Conservation (phyloP, 192 early-diverging fungal genomes). For the Hyaloraphidium curvatum region DNA sequence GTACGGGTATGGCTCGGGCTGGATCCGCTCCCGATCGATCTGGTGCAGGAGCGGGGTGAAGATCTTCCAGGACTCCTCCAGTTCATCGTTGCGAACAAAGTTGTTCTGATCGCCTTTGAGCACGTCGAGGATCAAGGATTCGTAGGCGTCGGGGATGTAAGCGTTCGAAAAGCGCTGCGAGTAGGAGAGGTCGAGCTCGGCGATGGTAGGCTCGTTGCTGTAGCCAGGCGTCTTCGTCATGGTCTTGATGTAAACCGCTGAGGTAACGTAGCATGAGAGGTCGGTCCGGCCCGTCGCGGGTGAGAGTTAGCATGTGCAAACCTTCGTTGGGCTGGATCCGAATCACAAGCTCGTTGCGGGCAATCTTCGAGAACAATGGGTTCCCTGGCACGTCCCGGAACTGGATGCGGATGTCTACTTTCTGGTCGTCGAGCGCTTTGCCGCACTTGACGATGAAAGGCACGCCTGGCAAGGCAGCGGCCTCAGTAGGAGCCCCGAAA, state of each 20-base stretch:
- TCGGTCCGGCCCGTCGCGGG: no score
- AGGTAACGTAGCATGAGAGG: no score
- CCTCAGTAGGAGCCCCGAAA: not conserved
- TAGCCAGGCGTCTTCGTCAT: not conserved
- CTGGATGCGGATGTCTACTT: constrained; percentile 89
- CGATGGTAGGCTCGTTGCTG: constrained; percentile 58
- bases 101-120: constrained; percentile 63
- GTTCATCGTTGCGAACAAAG: constrained; percentile 50
- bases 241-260: constrained; percentile 1
- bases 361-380: constrained; percentile 42
- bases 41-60: constrained; percentile 90
- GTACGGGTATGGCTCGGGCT: constrained; percentile 56
- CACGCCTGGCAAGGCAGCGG: not conserved
- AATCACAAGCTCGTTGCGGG: constrained; percentile 90
- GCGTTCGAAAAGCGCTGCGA: constrained; percentile 64
- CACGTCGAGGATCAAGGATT: constrained; percentile 78
- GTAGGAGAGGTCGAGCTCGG: constrained; percentile 90
- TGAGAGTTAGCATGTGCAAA: no score
- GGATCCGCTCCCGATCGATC: constrained; percentile 45
- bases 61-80: constrained; percentile 93
- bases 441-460: constrained; percentile 1
- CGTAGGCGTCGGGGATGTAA: constrained; percentile 94
- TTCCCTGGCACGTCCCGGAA: constrained; percentile 79
- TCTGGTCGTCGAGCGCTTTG: constrained; percentile 53
- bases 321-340: constrained; percentile 86